These are phyloP conservation scores for Castanea mollissima DNA, from an alignment of 306 rosid species.

Conservation along the genomic window DNA sequence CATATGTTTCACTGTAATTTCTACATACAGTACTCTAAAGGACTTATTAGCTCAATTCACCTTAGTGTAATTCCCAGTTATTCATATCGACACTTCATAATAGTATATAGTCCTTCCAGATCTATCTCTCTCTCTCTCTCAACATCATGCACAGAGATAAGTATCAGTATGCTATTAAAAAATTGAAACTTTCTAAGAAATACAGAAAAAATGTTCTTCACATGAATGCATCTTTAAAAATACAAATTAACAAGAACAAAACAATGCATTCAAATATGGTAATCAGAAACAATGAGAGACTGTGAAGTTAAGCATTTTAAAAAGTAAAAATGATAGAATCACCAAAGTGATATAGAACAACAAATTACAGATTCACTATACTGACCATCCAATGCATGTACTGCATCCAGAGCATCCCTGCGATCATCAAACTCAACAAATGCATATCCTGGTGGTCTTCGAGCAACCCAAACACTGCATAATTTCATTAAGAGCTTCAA, in stretches of 20 bases:
- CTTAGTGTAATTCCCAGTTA: too few species aligned
- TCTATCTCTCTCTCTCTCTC: too few species aligned
- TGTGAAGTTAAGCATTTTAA: too few species aligned
- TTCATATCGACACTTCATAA: too few species aligned
- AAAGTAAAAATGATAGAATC: background rate
- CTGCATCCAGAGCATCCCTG: conserved; percentile 95
- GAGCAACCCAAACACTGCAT: conserved; percentile 94
- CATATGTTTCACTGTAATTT: too few species aligned
- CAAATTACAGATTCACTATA: background rate
- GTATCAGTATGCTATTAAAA: background rate
- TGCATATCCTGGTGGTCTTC: conserved; percentile 96
- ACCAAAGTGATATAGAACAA: background rate
- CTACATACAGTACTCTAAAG: too few species aligned
- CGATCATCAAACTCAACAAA: conserved; percentile 91
- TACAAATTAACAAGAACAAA: too few species aligned
- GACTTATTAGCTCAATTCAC: too few species aligned
- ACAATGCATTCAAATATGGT: too few species aligned
- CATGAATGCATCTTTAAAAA: background rate
- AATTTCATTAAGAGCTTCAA: background rate
- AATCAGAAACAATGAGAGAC: too few species aligned
- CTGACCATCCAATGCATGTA: conserved; percentile 88
- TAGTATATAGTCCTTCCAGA: too few species aligned
- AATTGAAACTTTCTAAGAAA: background rate
- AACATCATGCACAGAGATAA: too few species aligned
- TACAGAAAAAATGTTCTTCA: background rate